Percentiles rank a stretch among this genome's conserved stretches.
These are phyloP conservation scores for Argentina anserina DNA, from an alignment of 306 rosid genomes.

Conservation along the genomic window DNA sequence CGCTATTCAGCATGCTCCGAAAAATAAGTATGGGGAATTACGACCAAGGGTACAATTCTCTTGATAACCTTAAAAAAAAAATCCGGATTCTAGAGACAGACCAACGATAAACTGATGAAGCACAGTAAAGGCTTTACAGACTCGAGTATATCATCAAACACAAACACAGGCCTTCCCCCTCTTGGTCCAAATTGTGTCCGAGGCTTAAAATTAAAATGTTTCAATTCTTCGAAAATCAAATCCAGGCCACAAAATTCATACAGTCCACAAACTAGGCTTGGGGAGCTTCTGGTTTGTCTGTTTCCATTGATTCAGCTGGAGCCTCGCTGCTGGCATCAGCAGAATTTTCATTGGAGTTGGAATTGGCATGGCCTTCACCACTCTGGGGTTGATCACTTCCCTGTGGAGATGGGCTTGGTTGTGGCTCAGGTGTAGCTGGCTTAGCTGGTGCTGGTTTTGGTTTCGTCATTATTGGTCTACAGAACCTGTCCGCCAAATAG, in stretches of 20 bases:
- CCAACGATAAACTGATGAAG: constrained; percentile 19
- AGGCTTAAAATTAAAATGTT: constrained; percentile 18
- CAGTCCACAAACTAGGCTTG: constrained; percentile 35
- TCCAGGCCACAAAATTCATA: constrained; percentile 17
- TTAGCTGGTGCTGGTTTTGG: constrained; percentile 70
- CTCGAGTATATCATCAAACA: constrained; percentile 7
- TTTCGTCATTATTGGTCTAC: constrained; percentile 84
- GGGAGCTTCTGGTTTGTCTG: constrained; percentile 57
- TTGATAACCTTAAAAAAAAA: constrained; percentile 37
- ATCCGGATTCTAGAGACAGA: constrained; percentile 38
- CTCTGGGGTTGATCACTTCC: constrained; percentile 43
- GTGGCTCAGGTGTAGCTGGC: constrained; percentile 58
- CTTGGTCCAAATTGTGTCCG: constrained; percentile 11
- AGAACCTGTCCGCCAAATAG: constrained; percentile 37
- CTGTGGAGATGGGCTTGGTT: constrained; percentile 50
- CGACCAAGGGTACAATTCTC: constrained; percentile 29
- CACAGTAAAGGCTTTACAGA: constrained; percentile 22
- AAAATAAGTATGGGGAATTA: background rate
- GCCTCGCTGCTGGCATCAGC: constrained; percentile 37
- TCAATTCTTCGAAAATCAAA: constrained; percentile 18
- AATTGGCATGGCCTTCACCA: constrained; percentile 31
- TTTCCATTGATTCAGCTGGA: constrained; percentile 76
- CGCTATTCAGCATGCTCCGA: background rate
- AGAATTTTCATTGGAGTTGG: constrained; percentile 25
- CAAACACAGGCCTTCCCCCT: background rate